Base-by-base conservation (phyloP, 1,139 yeast species). In the Diutina ranongensis region DNA sequence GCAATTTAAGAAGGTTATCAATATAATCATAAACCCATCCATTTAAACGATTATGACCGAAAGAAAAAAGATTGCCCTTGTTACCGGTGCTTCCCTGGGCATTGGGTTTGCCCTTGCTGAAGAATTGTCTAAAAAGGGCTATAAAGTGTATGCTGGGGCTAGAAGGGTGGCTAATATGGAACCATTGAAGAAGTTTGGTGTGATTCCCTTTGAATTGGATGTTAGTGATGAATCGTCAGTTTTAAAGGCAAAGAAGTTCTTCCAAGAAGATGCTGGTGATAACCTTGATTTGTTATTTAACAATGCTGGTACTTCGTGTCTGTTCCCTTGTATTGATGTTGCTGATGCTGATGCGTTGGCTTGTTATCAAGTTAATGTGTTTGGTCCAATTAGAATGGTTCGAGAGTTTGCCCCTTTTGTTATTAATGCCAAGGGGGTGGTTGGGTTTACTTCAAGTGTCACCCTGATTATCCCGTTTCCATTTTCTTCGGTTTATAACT, bases 21-120 rank as follows among this genome's bases (percentile, higher is more conserved):
- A n/a, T n/a, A n/a, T n/a, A n/a, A n/a, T n/a, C n/a, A n/a, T n/a
- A n/a, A n/a, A n/a, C n/a, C n/a, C n/a, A n/a, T n/a, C n/a, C n/a
- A n/a, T n/a, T n/a, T n/a, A n/a, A n/a, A n/a, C n/a, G n/a, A 25
- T 10, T 18, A 35, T 35, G 40, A 20, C 40, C 3, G 40, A 35
- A 3, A 20, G 40, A 21, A 35, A 55, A 57, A 68, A 63, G 55
- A 53, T 64, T 21, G 88, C 79, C 1, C 64, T 83, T 40, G 74
- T 85, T 31, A 85, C 94, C 1, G 95, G 94, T 8, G 85, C 86
- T 16, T 82, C 92, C 0, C 80, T 89, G 0, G 95, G 94, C 10
- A 85, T 85, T 51, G 95, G 94, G 3, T 76, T 65, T 56, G 77
- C 79, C 16, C 64, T 82, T 10, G 78, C 89, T 31, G 68, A 72